Conservation (phyloP, 805 yeast species). For the Pichia deserticola region DNA sequence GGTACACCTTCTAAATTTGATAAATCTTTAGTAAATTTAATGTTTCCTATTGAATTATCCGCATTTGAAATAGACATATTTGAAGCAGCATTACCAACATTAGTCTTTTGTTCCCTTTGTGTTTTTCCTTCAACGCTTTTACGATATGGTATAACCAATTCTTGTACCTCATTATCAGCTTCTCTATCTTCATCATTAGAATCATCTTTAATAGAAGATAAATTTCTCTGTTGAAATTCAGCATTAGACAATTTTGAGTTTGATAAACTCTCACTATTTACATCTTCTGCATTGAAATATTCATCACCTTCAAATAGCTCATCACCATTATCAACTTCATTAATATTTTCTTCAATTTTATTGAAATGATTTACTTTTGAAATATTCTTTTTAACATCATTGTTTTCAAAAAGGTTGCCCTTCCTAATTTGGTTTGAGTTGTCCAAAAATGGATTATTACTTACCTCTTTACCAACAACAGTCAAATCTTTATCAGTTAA, state of each 20-base stretch:
- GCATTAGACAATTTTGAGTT: neutral
- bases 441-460: conserved; percentile 2
- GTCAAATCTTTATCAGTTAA: neutral
- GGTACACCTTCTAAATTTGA: too few relatives aligned
- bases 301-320: neutral
- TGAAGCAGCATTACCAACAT: too few relatives aligned
- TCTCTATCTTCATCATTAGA: too few relatives aligned
- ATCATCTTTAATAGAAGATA: too few relatives aligned
- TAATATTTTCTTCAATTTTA: neutral
- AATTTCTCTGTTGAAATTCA: too few relatives aligned
- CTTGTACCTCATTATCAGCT: too few relatives aligned
- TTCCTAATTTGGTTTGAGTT: neutral
- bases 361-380: neutral
- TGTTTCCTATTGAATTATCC: too few relatives aligned
- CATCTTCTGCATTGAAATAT: neutral
- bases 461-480: neutral
- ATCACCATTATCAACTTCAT: neutral
- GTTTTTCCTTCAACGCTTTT: too few relatives aligned
- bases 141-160: too few relatives aligned
- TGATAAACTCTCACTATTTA: neutral
- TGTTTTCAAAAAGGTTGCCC: neutral
- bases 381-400: neutral
- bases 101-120: too few relatives aligned
- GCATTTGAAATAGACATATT: too few relatives aligned
- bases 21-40: too few relatives aligned